Conservation (phyloP, 768 basidiomycete genomes). For the Auricularia sp. region DNA sequence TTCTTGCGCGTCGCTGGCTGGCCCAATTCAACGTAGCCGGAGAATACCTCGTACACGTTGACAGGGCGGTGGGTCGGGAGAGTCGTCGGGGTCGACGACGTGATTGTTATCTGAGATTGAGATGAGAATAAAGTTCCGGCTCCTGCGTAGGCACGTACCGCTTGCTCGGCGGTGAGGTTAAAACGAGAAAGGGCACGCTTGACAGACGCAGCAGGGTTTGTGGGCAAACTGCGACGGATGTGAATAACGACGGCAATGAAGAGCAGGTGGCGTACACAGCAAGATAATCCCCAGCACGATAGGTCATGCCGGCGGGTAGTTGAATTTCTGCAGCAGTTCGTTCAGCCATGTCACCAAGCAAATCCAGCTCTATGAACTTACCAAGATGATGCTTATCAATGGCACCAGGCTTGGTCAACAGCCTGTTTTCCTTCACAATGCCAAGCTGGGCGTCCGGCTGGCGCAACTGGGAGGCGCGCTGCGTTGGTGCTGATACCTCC, state of each 20-base stretch:
- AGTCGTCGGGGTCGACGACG: conserved; percentile 28
- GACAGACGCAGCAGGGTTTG: conserved; percentile 30
- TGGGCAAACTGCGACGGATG: conserved; percentile 22
- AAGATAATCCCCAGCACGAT: conserved; percentile 38
- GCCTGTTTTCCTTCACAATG: conserved; percentile 27
- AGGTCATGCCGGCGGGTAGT: conserved; percentile 28
- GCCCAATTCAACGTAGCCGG: conserved; percentile 37
- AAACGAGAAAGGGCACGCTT: conserved; percentile 29
- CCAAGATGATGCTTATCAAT: conserved; percentile 35
- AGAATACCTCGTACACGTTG: conserved; percentile 27
- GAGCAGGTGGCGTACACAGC: conserved; percentile 23
- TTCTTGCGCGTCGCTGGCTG: conserved; percentile 37
- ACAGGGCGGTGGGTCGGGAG: conserved; percentile 31
- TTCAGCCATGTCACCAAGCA: neutral
- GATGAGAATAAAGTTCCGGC: neutral
- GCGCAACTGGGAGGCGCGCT: conserved; percentile 25
- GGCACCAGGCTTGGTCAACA: conserved; percentile 28
- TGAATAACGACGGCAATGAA: neutral
- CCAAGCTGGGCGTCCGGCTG: conserved; percentile 30
- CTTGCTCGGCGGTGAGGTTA: conserved; percentile 28
- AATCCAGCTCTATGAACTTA: conserved; percentile 5
- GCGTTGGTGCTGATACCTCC: conserved; percentile 6
- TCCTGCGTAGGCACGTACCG: conserved; percentile 17
- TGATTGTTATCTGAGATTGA: conserved; percentile 22
- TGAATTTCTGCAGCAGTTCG: conserved; percentile 23